Evolutionary conservation across 805 yeast genomes (phyloP).

Genomic region (Kluyveromyces siamensis): DNA sequence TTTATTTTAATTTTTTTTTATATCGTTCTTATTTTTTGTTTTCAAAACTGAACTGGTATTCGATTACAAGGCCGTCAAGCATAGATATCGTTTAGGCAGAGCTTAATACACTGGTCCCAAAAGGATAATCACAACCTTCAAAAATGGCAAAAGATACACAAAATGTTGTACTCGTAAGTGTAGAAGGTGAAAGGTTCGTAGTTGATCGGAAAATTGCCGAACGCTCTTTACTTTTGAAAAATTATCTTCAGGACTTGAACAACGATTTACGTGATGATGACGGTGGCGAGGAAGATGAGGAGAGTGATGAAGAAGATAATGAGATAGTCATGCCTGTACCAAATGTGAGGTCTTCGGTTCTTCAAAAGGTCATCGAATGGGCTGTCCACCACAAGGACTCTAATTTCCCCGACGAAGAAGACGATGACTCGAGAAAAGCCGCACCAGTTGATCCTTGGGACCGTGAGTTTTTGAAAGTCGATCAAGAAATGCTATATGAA

Average conservation of each 20-base stretch:
- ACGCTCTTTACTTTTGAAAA: slow-evolving; percentile 74
- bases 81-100: not conserved
- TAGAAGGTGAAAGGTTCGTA: slow-evolving; percentile 71
- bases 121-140: not conserved
- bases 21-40: not conserved
- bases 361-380: slow-evolving; percentile 91
- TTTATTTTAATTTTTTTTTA: not conserved
- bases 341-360: slow-evolving; percentile 77
- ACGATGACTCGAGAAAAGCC: slow-evolving; percentile 76
- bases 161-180: slow-evolving; percentile 52
- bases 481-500: slow-evolving; percentile 81
- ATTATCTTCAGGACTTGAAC: slow-evolving; percentile 71
- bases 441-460: slow-evolving; percentile 96
- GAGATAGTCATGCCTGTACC: slow-evolving; percentile 82
- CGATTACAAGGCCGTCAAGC: no score
- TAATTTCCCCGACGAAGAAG: slow-evolving; percentile 68
- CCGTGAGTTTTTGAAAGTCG: slow-evolving; percentile 85
- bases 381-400: slow-evolving; percentile 89
- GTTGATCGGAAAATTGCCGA: slow-evolving; percentile 80
- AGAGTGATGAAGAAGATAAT: slow-evolving; percentile 49
- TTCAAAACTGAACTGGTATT: no score
- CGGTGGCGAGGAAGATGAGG: slow-evolving; percentile 36
- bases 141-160: slow-evolving; percentile 4
- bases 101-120: not conserved
- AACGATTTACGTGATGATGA: slow-evolving; percentile 50